Base-by-base conservation (phyloP, 306 rosid species). In the Quercus parvula region DNA sequence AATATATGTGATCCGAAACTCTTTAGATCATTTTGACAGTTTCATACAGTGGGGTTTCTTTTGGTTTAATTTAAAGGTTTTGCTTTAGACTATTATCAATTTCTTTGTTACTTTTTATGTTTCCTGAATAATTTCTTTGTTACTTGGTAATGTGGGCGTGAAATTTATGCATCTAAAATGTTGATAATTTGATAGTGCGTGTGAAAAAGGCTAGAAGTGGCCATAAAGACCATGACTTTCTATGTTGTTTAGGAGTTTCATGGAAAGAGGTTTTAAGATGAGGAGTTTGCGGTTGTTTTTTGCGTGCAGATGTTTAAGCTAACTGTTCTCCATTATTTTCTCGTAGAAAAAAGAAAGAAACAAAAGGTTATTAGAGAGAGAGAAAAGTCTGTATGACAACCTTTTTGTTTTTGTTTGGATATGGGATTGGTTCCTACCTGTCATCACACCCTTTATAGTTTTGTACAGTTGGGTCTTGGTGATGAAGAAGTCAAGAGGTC, bases 401-500 rank as follows among this genome's bases (percentile, higher is more conserved):
- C 6, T 25, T 62, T 78, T 20, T 6, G 44, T 63, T 78, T 73
- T 70, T 73, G 76, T 68, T 78, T 1, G 41, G 28, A 72, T 75
- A n/a, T 68, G 80, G 75, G 82, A 15, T 74, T 75, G 28, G 71
- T 64, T 85, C 56, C 35, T 33, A 66, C 78, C 58, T 73, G 78
- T 51, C 78, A 25, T 17, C 55, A 44, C 71, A 71, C 18, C 75
- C 85, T 81, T 61, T 35, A 62, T 70, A 72, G 75, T 76, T 74
- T 79, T 81, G 83, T 75, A 76, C 62, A 24, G 79, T 63, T 81
- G 81, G 56, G 46, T 41, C 46, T 41, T 41, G 46, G 46, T 41
- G 46, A 41, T 67, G 70, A 72, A 79, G 78, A 74, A 74, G 85
- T 81, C 83, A 78, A 84, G 78, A 75, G 55, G 5, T 38, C 31